Percentiles rank a stretch among this genome's conserved stretches.
These are phyloP conservation scores for Mucor velutinosus DNA, from an alignment of 371 early-diverging fungal genomes.

Conservation along the genomic window DNA sequence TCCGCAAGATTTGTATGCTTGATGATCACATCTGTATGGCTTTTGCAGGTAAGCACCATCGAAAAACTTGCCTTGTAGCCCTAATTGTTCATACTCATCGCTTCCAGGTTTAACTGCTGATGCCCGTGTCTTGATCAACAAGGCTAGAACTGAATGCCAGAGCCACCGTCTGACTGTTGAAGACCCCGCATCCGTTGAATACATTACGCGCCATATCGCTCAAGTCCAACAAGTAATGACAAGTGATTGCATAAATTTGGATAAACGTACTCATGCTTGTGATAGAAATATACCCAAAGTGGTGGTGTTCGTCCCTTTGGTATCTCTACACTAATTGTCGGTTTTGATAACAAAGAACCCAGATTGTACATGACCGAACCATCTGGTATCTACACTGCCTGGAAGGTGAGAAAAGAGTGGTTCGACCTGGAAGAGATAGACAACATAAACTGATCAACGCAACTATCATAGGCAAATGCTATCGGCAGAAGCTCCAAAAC, in stretches of 20 bases:
- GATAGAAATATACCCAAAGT: slow-evolving; percentile 97
- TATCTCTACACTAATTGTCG: slow-evolving; percentile 96
- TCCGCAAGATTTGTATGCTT: slow-evolving; percentile 94
- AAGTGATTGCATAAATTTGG: not conserved
- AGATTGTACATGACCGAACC: slow-evolving; percentile 99
- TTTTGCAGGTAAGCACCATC: slow-evolving; percentile 79
- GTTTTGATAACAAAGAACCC: slow-evolving; percentile 88
- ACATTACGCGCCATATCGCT: slow-evolving; percentile 97
- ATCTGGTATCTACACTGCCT: slow-evolving; percentile 98
- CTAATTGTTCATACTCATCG: not conserved
- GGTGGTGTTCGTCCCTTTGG: slow-evolving; percentile 99
- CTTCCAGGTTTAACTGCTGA: slow-evolving; percentile 89
- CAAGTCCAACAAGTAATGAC: slow-evolving; percentile 88
- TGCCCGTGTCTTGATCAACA: slow-evolving; percentile 95
- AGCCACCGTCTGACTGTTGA: slow-evolving; percentile 95
- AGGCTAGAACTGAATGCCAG: slow-evolving; percentile 98
- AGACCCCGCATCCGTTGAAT: slow-evolving; percentile 98
- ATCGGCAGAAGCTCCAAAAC: slow-evolving; percentile 97
- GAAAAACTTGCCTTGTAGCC: not conserved
- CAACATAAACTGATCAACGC: not conserved
- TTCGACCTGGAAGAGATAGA: too few relatives aligned
- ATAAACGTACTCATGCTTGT: not conserved
- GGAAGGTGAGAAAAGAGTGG: slow-evolving; percentile 68
- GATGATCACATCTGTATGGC: slow-evolving; percentile 97
- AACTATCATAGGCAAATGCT: slow-evolving; percentile 73